phyloP scores from a whole-genome alignment of 306 rosid genomes.

The Geum urbanum region DNA sequence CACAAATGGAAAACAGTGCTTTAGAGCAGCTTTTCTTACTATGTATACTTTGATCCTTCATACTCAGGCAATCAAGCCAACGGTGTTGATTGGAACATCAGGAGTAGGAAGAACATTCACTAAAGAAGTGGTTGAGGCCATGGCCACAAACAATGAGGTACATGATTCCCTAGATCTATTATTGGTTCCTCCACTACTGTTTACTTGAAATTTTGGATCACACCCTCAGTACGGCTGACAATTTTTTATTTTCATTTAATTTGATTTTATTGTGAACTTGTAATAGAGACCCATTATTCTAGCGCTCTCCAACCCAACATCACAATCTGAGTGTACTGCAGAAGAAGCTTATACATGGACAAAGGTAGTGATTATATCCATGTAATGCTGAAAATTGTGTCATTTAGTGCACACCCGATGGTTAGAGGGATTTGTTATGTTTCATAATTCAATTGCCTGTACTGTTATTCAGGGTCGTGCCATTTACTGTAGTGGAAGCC shows the following conservation, averaged over 20 bases:
- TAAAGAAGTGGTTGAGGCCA: conserved; percentile 66
- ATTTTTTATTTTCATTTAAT: background rate
- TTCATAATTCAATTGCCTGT: background rate
- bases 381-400: background rate
- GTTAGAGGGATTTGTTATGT: conserved; percentile 12
- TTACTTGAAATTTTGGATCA: background rate
- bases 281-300: conserved; percentile 54
- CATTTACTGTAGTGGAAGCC: conserved; percentile 87
- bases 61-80: conserved; percentile 79
- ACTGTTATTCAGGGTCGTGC: conserved; percentile 59
- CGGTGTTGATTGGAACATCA: conserved; percentile 88
- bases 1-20: background rate
- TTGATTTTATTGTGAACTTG: conserved; percentile 3
- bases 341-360: conserved; percentile 62
- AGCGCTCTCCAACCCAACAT: conserved; percentile 62
- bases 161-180: background rate
- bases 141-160: conserved; percentile 82
- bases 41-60: conserved; percentile 18
- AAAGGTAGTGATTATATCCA: conserved; percentile 29
- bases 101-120: conserved; percentile 79
- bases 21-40: conserved; percentile 11
- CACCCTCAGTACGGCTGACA: conserved; percentile 9
- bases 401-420: background rate
- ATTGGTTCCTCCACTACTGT: background rate
- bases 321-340: conserved; percentile 66